Conservation (phyloP, 2,329 filamentous ascomycete genomes). For the Trichoderma gracile region DNA sequence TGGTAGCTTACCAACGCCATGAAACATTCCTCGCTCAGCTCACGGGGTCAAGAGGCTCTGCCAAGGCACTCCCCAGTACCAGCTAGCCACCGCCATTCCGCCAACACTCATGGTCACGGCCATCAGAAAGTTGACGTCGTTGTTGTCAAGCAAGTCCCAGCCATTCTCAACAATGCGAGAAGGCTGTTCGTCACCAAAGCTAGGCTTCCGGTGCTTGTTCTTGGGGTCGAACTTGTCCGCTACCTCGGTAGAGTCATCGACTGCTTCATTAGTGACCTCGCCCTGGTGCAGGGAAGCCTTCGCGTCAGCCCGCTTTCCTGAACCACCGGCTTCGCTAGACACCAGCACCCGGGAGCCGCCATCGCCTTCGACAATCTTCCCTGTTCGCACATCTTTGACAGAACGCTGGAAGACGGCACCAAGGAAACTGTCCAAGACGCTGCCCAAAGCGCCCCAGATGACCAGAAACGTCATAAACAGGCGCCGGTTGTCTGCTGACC, state of each 20-base stretch:
- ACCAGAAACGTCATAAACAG: constrained; percentile 60
- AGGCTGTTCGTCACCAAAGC: constrained; percentile 57
- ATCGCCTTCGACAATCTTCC: constrained; percentile 85
- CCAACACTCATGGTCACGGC: constrained; percentile 76
- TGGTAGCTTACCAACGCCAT: too few species aligned
- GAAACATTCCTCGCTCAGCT: background rate
- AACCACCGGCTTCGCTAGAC: constrained; percentile 36
- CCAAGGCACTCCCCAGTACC: constrained; percentile 59
- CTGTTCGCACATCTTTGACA: constrained; percentile 78
- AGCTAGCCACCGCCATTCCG: constrained; percentile 67
- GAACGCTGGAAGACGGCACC: constrained; percentile 84
- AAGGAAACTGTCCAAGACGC: constrained; percentile 81
- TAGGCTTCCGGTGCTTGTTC: constrained; percentile 52
- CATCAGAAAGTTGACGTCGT: constrained; percentile 94
- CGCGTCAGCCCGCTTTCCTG: constrained; percentile 40
- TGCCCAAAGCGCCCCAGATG: constrained; percentile 74
- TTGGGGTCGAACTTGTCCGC: constrained; percentile 51
- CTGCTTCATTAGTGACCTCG: constrained; percentile 41
- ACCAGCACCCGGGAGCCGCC: constrained; percentile 65
- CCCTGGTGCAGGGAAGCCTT: constrained; percentile 47
- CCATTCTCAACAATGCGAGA: constrained; percentile 66
- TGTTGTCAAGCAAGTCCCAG: constrained; percentile 83
- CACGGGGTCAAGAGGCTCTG: constrained; percentile 19
- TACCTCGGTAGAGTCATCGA: constrained; percentile 41
- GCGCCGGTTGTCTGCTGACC: constrained; percentile 50